Conservation (phyloP, 257 asterid species). For the Lavandula angustifolia region DNA sequence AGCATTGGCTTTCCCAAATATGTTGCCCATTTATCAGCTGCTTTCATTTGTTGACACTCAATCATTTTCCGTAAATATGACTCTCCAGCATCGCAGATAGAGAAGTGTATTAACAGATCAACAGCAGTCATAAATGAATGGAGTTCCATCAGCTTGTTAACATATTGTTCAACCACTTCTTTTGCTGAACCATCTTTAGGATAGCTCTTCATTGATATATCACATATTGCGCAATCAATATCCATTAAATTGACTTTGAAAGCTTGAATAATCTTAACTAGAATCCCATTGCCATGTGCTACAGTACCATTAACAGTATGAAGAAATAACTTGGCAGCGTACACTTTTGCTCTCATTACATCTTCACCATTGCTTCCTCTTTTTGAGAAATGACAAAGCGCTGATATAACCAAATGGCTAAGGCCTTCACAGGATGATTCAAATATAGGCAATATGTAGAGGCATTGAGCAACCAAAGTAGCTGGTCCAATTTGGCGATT, state of each 20-base stretch:
- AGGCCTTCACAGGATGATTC: slow-evolving; percentile 63
- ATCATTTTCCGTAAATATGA: slow-evolving; percentile 67
- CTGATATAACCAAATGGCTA: slow-evolving; percentile 78
- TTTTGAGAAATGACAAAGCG: slow-evolving; percentile 63
- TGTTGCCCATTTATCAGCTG: slow-evolving; percentile 95
- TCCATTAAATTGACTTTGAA: slow-evolving; percentile 54
- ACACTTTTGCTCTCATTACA: slow-evolving; percentile 47
- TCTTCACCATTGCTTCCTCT: slow-evolving; percentile 47
- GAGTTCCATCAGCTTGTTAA: slow-evolving; percentile 50
- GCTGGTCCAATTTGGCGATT: slow-evolving; percentile 71
- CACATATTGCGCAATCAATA: slow-evolving; percentile 52
- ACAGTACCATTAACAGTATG: slow-evolving; percentile 44
- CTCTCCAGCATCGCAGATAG: slow-evolving; percentile 60
- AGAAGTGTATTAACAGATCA: slow-evolving; percentile 69
- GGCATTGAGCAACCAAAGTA: slow-evolving; percentile 70
- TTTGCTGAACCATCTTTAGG: slow-evolving; percentile 44
- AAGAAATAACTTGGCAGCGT: slow-evolving; percentile 66
- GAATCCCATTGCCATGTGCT: slow-evolving; percentile 57
- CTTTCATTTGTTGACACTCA: slow-evolving; percentile 57
- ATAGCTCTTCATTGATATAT: slow-evolving; percentile 35
- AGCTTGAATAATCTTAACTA: slow-evolving; percentile 64
- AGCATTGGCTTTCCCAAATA: slow-evolving; percentile 74
- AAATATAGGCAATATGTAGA: slow-evolving; percentile 60
- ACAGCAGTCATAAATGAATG: slow-evolving; percentile 66
- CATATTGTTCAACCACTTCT: slow-evolving; percentile 60